phyloP scores from a whole-genome alignment of 2,329 filamentous ascomycete species.

The Aspergillus pseudotamarii region DNA sequence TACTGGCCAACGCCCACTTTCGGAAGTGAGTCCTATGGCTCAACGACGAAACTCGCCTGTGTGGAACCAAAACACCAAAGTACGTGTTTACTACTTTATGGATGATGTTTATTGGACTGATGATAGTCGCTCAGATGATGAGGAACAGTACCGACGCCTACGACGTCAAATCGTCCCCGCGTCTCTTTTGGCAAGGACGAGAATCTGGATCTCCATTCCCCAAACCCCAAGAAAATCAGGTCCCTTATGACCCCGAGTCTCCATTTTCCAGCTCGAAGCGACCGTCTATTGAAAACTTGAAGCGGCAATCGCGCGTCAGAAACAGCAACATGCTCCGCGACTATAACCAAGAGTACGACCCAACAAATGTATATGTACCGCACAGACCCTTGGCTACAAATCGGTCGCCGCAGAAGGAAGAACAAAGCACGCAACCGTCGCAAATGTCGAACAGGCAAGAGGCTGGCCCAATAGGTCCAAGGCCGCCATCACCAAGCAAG shows the following conservation, averaged over 20 bases:
- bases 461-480: slow-evolving; percentile 24
- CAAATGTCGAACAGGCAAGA: slow-evolving; percentile 24
- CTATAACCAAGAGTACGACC: slow-evolving; percentile 90
- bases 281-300: slow-evolving; percentile 92
- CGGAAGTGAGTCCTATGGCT: slow-evolving; percentile 85
- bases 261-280: slow-evolving; percentile 75
- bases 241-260: slow-evolving; percentile 60
- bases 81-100: slow-evolving; percentile 42
- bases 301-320: slow-evolving; percentile 92
- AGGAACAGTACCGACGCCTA: slow-evolving; percentile 76
- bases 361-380: slow-evolving; percentile 72
- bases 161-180: slow-evolving; percentile 65
- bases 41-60: slow-evolving; percentile 89
- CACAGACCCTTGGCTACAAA: slow-evolving; percentile 77
- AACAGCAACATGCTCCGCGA: slow-evolving; percentile 98
- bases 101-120: slow-evolving; percentile 19
- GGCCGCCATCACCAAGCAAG: slow-evolving; percentile 63
- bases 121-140: slow-evolving; percentile 61
- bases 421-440: slow-evolving; percentile 70
- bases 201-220: slow-evolving; percentile 68
- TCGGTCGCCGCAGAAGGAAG: slow-evolving; percentile 58
- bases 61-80: slow-evolving; percentile 76
- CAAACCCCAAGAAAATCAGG: slow-evolving; percentile 70
- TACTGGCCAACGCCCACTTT: slow-evolving; percentile 71
- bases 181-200: slow-evolving; percentile 84